Evolutionary conservation across 2,329 filamentous ascomycete species (phyloP).

Genomic region (Fusarium solani-melongenae): DNA sequence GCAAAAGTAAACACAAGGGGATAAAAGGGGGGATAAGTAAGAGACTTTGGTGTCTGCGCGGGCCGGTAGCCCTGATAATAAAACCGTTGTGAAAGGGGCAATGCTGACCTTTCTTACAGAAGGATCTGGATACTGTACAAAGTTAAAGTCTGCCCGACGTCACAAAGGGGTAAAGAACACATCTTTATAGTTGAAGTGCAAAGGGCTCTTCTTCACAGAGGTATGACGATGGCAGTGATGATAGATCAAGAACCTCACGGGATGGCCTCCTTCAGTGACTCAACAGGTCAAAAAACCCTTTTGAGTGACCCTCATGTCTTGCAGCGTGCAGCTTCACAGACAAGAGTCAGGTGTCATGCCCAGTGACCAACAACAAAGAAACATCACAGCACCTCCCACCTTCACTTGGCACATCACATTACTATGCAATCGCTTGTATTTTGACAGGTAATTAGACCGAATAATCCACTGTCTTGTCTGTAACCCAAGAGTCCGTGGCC

Average conservation of each 20-base stretch:
- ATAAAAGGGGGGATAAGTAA: background rate
- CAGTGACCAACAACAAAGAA: background rate
- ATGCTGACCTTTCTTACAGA: background rate
- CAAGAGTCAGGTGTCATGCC: background rate
- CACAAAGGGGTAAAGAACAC: background rate
- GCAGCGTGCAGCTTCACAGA: background rate
- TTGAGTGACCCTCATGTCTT: background rate
- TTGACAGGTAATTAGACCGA: conserved; percentile 34
- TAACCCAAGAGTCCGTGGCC: conserved; percentile 30
- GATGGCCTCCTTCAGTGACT: background rate
- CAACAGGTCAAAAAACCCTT: background rate
- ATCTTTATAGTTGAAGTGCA: background rate
- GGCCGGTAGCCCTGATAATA: background rate
- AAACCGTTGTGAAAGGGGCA: background rate
- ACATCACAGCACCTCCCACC: background rate
- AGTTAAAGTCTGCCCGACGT: background rate
- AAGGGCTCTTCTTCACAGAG: background rate
- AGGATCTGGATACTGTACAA: background rate
- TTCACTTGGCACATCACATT: background rate
- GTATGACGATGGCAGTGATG: background rate
- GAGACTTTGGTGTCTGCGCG: background rate
- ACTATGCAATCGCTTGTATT: conserved; percentile 23
- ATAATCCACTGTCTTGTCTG: conserved; percentile 26
- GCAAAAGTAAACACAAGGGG: background rate
- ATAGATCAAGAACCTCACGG: background rate